phyloP scores from a whole-genome alignment of 495 filamentous ascomycete species.

The Aspergillus homomorphus region DNA sequence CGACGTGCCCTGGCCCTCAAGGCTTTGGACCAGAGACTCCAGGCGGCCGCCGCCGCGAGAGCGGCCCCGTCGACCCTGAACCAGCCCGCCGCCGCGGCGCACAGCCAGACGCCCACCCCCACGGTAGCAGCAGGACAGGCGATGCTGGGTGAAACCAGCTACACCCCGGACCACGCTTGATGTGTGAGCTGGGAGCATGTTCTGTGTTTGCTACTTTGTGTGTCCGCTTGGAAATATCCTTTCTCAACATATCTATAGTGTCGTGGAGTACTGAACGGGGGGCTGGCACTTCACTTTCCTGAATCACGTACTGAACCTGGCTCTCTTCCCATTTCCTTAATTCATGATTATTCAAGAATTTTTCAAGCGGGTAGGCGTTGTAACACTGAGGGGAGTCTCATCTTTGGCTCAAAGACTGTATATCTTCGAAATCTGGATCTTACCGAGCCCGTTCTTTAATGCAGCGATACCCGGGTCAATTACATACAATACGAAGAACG shows the following conservation, averaged over 20 bases:
- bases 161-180: conserved; percentile 61
- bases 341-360: neutral
- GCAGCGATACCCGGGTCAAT: too few species aligned
- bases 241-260: too few species aligned
- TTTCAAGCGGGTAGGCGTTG: too few species aligned
- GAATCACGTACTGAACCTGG: neutral
- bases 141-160: conserved; percentile 66
- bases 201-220: conserved; percentile 2
- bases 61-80: conserved; percentile 31
- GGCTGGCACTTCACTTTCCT: too few species aligned
- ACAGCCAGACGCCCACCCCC: conserved; percentile 29
- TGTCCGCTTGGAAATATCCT: conserved; percentile 16
- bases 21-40: conserved; percentile 85
- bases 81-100: conserved; percentile 44
- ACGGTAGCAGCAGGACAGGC: conserved; percentile 34
- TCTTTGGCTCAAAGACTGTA: neutral
- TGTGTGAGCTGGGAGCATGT: neutral
- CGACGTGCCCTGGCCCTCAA: conserved; percentile 84
- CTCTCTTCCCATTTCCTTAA: neutral
- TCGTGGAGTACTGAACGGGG: too few species aligned
- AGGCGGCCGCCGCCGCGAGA: conserved; percentile 66
- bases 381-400: neutral
- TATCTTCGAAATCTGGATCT: neutral
- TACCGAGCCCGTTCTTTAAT: neutral
- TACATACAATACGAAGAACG: too few species aligned